Evolutionary conservation across 225 moss, liverwort and hornwort genomes (phyloP).

Genomic region (Climacium dendroides): DNA sequence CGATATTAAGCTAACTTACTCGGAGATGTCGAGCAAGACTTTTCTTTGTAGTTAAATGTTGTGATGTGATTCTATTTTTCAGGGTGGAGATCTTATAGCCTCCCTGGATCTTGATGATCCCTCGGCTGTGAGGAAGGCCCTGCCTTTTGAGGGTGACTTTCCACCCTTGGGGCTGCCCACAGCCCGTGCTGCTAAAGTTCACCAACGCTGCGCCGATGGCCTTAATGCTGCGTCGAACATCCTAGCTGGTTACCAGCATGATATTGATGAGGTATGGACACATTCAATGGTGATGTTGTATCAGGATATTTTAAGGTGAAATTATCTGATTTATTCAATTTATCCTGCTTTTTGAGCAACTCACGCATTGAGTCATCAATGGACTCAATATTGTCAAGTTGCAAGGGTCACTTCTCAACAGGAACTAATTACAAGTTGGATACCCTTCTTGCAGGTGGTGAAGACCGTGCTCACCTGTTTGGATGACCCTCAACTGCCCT

Average conservation of each 20-base stretch:
- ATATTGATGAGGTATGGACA: slow-evolving; percentile 48
- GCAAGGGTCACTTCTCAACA: background rate
- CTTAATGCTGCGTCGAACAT: slow-evolving; percentile 59
- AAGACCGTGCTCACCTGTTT: slow-evolving; percentile 76
- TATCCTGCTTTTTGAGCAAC: background rate
- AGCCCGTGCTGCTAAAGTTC: slow-evolving; percentile 81
- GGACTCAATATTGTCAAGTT: background rate
- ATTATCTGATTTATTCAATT: background rate
- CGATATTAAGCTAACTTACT: background rate
- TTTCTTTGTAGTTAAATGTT: background rate
- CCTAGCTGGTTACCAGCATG: slow-evolving; percentile 80
- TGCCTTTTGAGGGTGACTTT: slow-evolving; percentile 65
- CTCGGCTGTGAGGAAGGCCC: slow-evolving; percentile 83
- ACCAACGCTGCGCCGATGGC: slow-evolving; percentile 71
- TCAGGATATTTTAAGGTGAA: background rate
- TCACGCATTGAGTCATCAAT: background rate
- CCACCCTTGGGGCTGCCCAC: slow-evolving; percentile 78
- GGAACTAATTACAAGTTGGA: background rate
- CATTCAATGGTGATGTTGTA: background rate
- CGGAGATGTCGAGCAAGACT: background rate
- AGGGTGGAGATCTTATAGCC: slow-evolving; percentile 94
- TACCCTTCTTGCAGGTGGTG: slow-evolving; percentile 57
- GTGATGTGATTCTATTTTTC: background rate
- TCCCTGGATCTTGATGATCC: slow-evolving; percentile 87
- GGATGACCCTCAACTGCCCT: slow-evolving; percentile 87